Evolutionary conservation across 2,329 filamentous ascomycete species (phyloP).

Genomic region (Phaeosphaeriaceae sp.): DNA sequence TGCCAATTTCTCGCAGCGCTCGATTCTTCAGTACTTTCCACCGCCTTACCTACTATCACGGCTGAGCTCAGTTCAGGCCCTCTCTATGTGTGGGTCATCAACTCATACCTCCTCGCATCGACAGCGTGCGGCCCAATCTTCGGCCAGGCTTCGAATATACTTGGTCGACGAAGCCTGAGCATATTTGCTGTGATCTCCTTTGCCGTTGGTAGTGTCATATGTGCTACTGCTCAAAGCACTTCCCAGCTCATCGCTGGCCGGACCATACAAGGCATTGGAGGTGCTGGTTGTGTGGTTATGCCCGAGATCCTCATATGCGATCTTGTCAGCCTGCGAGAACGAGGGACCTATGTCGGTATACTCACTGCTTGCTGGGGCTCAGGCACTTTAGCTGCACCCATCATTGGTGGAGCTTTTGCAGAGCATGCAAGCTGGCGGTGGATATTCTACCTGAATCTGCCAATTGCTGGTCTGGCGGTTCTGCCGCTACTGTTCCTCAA

Average conservation of each 20-base stretch:
- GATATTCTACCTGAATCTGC: neutral
- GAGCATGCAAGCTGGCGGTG: neutral
- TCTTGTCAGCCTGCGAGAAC: slow-evolving; percentile 53
- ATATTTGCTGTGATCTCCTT: neutral
- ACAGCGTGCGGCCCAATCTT: neutral
- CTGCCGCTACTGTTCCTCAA: neutral
- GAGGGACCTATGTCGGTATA: slow-evolving; percentile 29
- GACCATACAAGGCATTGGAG: slow-evolving; percentile 57
- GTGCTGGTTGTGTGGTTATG: slow-evolving; percentile 54
- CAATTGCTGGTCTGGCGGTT: neutral
- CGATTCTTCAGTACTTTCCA: neutral
- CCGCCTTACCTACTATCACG: neutral
- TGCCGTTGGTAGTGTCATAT: neutral
- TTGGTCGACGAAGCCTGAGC: neutral
- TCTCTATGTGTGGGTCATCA: neutral
- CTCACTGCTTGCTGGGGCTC: neutral
- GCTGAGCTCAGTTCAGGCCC: neutral
- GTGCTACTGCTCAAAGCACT: neutral
- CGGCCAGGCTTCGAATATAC: neutral
- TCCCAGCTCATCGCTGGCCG: slow-evolving; percentile 29
- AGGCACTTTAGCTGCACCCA: neutral
- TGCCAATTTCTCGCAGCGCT: neutral
- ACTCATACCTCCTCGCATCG: neutral
- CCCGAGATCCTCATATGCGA: slow-evolving; percentile 52
- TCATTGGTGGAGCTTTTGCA: neutral